Conservation (phyloP, 2,329 filamentous ascomycete genomes). For the Ophiostoma piceae region DNA sequence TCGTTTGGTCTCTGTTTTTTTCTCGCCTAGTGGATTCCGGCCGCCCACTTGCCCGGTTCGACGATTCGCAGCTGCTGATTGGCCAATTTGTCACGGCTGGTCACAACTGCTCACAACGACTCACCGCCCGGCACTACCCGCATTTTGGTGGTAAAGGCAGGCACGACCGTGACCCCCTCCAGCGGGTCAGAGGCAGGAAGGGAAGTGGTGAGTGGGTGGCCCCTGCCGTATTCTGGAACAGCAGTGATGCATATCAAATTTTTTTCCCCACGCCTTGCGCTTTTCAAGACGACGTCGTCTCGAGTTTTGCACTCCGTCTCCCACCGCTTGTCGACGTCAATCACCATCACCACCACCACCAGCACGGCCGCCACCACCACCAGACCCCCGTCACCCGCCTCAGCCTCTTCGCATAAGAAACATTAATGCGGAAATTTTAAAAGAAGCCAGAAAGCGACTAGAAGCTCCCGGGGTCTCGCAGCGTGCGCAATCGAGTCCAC, state of each 20-base stretch:
- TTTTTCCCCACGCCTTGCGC: constrained; percentile 16
- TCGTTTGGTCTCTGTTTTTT: constrained; percentile 15
- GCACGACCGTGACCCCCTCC: background rate
- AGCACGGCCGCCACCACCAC: background rate
- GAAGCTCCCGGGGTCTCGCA: background rate
- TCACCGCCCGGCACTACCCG: constrained; percentile 26
- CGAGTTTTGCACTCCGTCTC: constrained; percentile 9
- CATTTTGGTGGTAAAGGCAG: background rate
- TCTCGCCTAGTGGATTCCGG: constrained; percentile 12
- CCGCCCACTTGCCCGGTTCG: background rate
- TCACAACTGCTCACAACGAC: background rate
- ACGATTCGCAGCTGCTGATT: constrained; percentile 34
- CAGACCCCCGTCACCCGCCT: constrained; percentile 13
- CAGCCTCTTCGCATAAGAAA: constrained; percentile 21
- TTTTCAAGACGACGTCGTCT: constrained; percentile 14
- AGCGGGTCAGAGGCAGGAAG: background rate
- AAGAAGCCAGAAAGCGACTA: background rate
- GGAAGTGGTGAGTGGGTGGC: background rate
- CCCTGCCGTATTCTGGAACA: constrained; percentile 21
- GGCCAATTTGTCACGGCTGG: constrained; percentile 27
- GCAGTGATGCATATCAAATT: constrained; percentile 24
- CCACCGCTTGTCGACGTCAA: constrained; percentile 9
- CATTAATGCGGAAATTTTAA: constrained; percentile 19
- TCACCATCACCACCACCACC: background rate
- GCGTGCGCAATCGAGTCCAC: constrained; percentile 3